Evolutionary conservation across 768 basidiomycete genomes (phyloP), one percentile per base, ranked within the genome.

Genomic region (Nidula microcarpa): DNA sequence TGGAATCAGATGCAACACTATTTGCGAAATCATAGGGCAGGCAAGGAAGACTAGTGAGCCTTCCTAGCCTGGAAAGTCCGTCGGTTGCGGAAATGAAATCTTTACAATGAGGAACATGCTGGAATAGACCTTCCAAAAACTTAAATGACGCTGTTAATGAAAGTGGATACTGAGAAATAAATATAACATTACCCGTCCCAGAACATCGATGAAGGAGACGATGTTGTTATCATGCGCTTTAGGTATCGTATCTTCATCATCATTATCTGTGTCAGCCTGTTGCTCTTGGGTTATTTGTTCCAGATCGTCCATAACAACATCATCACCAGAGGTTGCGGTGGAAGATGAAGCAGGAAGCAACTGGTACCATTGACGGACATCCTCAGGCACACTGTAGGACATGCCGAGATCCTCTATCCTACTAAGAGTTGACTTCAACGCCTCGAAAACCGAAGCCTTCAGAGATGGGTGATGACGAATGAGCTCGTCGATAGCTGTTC

Each of bases 51-150:
- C 83, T 81, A 33, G 94, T 86, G 41, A 98, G 75, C 58, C 81
- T 79, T 57, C 92, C 85, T 52, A 98, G 73, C 59, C 80, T 75
- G 57, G 85, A 74, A 39, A 98, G 77, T 47, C 91, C 84, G 61
- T 94, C 82, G 4, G 86, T 77, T 55, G 80, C 76, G 46, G 79
- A 72, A 55, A 97, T 83, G 66, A 98, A 98, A 60, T 98, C 96
- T 58, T 85, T 85, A 74, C 91, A 91, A 67, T 98, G 91, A 18
- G 85, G 83, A 1, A 85, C 78, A 64, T 96, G 94, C 61, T 95
- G 94, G 74, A 98, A 95, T 41, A 98, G 78, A 5, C 97, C 95
- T 67, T 95, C 93, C 51, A 95, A 78, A 68, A 97, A 95, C 92
- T 95, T 11, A 49, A 37, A n/a, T 55, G 34, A 44, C 44, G 49